These are phyloP conservation scores for Drechslerella dactyloides DNA, from an alignment of 2,329 filamentous ascomycete species.

Conservation along the genomic window DNA sequence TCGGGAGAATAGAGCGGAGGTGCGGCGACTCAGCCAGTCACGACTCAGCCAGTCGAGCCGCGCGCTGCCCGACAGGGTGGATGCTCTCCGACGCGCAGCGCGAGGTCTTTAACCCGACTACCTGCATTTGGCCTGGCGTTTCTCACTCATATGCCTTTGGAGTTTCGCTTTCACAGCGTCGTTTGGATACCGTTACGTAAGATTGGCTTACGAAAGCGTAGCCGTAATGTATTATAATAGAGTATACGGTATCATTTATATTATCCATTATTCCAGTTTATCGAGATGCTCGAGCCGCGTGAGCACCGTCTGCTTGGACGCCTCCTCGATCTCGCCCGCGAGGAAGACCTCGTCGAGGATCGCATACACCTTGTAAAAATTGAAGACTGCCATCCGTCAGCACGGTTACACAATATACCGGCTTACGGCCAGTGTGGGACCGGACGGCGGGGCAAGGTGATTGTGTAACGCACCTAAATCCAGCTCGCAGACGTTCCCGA, in stretches of 20 bases:
- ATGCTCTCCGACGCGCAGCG: constrained; percentile 28
- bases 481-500: constrained; percentile 97
- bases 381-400: constrained; percentile 64
- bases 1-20: constrained; percentile 35
- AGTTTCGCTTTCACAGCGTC: too few relatives aligned
- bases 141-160: too few relatives aligned
- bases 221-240: too few relatives aligned
- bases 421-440: not conserved
- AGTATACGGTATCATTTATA: not conserved
- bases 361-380: constrained; percentile 86
- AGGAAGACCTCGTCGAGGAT: constrained; percentile 98
- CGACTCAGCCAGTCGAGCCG: constrained; percentile 33
- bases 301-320: constrained; percentile 95
- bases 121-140: too few relatives aligned
- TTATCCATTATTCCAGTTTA: constrained; percentile 78
- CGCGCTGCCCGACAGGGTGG: constrained; percentile 31
- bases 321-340: constrained; percentile 97
- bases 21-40: constrained; percentile 41
- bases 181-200: too few relatives aligned
- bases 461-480: constrained; percentile 66
- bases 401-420: not conserved
- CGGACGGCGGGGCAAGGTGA: constrained; percentile 59
- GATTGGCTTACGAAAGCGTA: too few relatives aligned
- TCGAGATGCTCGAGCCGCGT: constrained; percentile 94
- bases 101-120: constrained; percentile 24